These are phyloP conservation scores for Goniomonas avonlea DNA, from an alignment of 78 protist genomes.

Conservation along the genomic window DNA sequence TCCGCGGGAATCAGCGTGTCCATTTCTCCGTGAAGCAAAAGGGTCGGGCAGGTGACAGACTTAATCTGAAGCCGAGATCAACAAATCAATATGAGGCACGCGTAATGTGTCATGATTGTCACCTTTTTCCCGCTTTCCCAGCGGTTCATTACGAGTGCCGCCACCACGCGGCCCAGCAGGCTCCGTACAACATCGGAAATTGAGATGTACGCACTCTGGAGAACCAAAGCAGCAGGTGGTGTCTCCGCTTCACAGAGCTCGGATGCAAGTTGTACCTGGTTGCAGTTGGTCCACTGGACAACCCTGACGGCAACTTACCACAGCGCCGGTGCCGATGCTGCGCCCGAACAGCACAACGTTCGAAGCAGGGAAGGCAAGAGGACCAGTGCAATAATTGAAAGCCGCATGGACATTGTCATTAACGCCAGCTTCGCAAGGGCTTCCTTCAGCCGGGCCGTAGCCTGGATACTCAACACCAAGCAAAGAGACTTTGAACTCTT, in stretches of 20 bases:
- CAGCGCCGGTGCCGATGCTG: constrained; percentile 8
- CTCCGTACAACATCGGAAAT: no score
- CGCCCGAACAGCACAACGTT: background rate
- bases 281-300: background rate
- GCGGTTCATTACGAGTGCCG: no score
- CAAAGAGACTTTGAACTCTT: background rate
- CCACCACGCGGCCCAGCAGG: no score
- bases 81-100: no score
- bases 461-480: constrained; percentile 19
- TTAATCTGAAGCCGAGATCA: no score
- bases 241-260: no score
- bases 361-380: background rate
- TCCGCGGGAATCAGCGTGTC: no score
- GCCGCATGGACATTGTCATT: background rate
- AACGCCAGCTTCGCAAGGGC: constrained; percentile 17
- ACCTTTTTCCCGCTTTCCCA: no score
- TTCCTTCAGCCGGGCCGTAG: background rate
- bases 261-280: no score
- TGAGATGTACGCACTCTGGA: constrained; percentile 2
- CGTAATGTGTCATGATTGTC: no score
- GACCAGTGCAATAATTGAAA: background rate
- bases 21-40: no score
- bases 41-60: no score
- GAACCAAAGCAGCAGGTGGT: background rate
- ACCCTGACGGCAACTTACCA: background rate